Conservation (phyloP, 495 filamentous ascomycete species). For the Halenospora varia region DNA sequence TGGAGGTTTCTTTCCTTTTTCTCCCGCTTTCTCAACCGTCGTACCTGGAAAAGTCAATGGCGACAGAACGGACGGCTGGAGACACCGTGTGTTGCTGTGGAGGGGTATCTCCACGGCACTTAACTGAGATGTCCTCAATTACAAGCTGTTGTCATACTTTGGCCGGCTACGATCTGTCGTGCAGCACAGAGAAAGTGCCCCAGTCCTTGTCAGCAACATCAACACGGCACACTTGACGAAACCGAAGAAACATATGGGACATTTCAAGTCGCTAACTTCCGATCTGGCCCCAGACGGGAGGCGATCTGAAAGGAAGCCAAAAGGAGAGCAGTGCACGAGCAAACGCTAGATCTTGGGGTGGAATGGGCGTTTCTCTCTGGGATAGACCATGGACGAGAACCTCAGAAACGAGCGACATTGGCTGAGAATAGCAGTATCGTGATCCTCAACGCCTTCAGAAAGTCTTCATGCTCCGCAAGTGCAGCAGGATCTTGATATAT, state of each 20-base stretch:
- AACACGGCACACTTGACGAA: not conserved
- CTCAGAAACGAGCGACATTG: constrained; percentile 1
- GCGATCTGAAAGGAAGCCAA: constrained; percentile 12
- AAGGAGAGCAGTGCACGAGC: constrained; percentile 17
- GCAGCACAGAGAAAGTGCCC: not conserved
- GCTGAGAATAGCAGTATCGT: not conserved
- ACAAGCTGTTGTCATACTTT: not conserved
- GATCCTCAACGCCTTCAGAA: not conserved
- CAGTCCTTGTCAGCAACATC: constrained; percentile 3
- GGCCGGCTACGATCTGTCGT: constrained; percentile 3
- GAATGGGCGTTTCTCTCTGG: constrained; percentile 7
- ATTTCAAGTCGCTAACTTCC: not conserved
- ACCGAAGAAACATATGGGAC: not conserved
- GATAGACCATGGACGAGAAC: constrained; percentile 8
- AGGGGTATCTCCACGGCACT: constrained; percentile 5
- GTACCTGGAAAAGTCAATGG: not conserved
- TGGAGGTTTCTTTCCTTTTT: not conserved
- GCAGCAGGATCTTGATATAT: not conserved
- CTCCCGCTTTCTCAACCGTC: no score
- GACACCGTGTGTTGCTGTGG: not conserved
- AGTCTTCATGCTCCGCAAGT: not conserved
- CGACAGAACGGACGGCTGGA: not conserved
- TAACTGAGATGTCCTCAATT: not conserved
- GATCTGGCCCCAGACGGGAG: not conserved
- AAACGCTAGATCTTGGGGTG: constrained; percentile 9